Evolutionary conservation across 345 rosid species (phyloP), one percentile per base, ranked within the genome.

Genomic region (Heritiera littoralis): DNA sequence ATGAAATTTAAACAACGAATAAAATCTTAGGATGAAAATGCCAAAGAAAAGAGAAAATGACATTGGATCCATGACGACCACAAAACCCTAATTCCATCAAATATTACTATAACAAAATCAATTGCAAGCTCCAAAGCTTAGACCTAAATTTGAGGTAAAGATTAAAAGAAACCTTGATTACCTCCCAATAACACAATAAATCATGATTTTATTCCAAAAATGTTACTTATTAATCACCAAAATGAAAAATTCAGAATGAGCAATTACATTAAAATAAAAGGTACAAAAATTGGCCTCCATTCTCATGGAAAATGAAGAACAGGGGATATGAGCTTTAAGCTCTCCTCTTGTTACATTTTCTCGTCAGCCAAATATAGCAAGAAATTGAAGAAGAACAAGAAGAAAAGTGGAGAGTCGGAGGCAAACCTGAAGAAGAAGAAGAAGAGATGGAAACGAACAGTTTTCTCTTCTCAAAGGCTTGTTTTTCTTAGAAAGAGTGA

Each of bases 391-490:
- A 11, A 6, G 1, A 13, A 67, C 14, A 40, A n/a, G 32, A 41
- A 67, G 23, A 40, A n/a, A 52, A 20, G 13, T 17, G 78, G 61
- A 68, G 80, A 80, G 74, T 71, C 23, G 66, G 10, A 15, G 51
- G 69, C 81, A 71, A 75, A 84, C 89, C 89, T 82, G 79, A 82
- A 72, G 55, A 66, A 2, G 38, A 35, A 23, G 38, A 35, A 35
- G 38, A 78, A 52, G 58, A 15, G n/a, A 78, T 69, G 45, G 32
- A 17, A 38, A 40, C 48, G 46, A 61, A 32, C 41, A 32, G 52
- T 9, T 76, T 48, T 51, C 9, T 48, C 12, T 45, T 51, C 72
- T 52, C 30, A 23, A 76, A 35, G 7, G 61, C 1, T 55, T 32
- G 70, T 54, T 71, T 66, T 23, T 45, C 66, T 17, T 35, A 58